These are phyloP conservation scores for Crithidia bombi DNA, from an alignment of 208 protist genomes.

Conservation along the genomic window DNA sequence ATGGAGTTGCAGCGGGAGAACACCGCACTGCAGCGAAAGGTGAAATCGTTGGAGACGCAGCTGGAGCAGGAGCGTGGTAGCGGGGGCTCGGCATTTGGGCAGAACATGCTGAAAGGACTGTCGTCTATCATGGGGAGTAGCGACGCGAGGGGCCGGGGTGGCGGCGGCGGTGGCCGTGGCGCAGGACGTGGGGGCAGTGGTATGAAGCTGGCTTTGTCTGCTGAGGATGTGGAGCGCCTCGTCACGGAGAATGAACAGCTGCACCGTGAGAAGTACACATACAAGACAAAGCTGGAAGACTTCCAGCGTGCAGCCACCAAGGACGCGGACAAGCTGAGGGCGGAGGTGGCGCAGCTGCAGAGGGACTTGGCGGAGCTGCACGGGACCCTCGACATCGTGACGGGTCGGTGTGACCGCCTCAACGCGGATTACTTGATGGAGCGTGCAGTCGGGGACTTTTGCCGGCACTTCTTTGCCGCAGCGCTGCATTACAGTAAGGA, in stretches of 20 bases:
- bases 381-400: conserved; percentile 37
- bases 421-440: conserved; percentile 47
- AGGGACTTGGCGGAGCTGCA: conserved; percentile 52
- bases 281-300: conserved; percentile 57
- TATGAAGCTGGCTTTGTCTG: conserved; percentile 35
- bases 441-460: conserved; percentile 63
- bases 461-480: conserved; percentile 54
- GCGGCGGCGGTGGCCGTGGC: background rate
- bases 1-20: conserved; percentile 52
- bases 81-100: conserved; percentile 53
- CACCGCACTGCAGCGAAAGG: conserved; percentile 39
- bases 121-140: conserved; percentile 70
- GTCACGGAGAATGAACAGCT: conserved; percentile 73
- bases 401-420: conserved; percentile 45
- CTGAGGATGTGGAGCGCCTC: conserved; percentile 72
- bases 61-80: conserved; percentile 40
- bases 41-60: conserved; percentile 54
- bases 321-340: conserved; percentile 21
- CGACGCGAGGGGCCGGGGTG: conserved; percentile 24
- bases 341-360: conserved; percentile 38
- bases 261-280: conserved; percentile 67
- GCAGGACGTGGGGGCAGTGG: conserved; percentile 3
- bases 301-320: conserved; percentile 16
- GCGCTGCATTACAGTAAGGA: conserved; percentile 8
- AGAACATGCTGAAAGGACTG: conserved; percentile 72